Conservation (phyloP, 169 alveolate genomes). For the Plasmodium cynomolgi region DNA sequence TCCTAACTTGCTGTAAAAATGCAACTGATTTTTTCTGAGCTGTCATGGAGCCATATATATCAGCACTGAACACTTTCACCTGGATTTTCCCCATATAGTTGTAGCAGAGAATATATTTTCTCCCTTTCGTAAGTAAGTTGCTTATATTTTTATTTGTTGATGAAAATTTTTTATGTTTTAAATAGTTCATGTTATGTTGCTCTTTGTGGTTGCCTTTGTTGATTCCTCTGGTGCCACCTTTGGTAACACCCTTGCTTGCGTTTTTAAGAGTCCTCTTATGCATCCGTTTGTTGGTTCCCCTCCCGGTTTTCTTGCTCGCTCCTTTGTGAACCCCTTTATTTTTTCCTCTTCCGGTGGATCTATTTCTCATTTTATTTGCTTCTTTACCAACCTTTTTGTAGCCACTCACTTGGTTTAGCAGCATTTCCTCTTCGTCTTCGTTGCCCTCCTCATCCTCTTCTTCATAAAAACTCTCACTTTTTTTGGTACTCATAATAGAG, state of each 20-base stretch:
- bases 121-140: slow-evolving; percentile 45
- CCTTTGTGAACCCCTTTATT: not conserved
- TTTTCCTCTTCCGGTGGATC: not conserved
- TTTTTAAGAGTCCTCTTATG: not conserved
- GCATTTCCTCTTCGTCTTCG: not conserved
- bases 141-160: slow-evolving; percentile 32
- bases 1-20: slow-evolving; percentile 54
- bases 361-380: not conserved
- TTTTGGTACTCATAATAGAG: not conserved
- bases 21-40: slow-evolving; percentile 55
- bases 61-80: slow-evolving; percentile 58
- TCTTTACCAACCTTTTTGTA: not conserved
- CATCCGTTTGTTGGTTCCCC: not conserved
- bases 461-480: not conserved
- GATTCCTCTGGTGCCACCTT: not conserved
- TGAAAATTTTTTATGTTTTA: slow-evolving; percentile 29
- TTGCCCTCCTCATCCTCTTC: not conserved
- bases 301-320: not conserved
- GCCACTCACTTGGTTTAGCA: not conserved
- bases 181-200: not conserved
- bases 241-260: not conserved
- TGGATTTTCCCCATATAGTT: slow-evolving; percentile 53
- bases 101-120: slow-evolving; percentile 43
- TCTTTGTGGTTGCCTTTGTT: not conserved
- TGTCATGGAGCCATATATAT: slow-evolving; percentile 36